Conservation (phyloP, 805 yeast genomes). For the Zygotorulaspora florentina region DNA sequence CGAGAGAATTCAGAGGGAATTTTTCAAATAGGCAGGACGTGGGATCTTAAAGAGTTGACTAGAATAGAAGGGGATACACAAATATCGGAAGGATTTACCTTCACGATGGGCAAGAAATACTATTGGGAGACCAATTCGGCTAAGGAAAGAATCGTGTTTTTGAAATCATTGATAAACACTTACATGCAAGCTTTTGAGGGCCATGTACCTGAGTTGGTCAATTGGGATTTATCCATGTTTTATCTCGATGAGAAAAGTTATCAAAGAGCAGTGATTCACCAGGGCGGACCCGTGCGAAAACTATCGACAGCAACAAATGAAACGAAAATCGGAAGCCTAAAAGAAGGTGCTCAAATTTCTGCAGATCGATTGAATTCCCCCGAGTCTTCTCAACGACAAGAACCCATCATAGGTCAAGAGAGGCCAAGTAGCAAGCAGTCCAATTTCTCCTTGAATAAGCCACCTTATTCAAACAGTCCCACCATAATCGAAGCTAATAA, state of each 20-base stretch:
- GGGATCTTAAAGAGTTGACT: conserved; percentile 74
- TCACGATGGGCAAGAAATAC: conserved; percentile 69
- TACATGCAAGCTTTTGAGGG: conserved; percentile 56
- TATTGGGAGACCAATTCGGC: conserved; percentile 72
- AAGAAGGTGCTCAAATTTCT: neutral
- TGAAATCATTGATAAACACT: conserved; percentile 48
- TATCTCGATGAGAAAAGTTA: conserved; percentile 39
- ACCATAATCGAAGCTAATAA: conserved; percentile 21
- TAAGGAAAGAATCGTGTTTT: conserved; percentile 56
- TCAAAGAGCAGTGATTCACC: conserved; percentile 29
- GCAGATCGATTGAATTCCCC: neutral
- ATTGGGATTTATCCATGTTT: conserved; percentile 46
- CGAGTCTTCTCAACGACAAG: neutral
- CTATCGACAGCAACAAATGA: neutral
- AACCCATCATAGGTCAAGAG: neutral
- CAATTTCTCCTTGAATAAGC: conserved; percentile 15
- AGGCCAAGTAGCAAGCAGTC: neutral
- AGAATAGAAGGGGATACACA: conserved; percentile 50
- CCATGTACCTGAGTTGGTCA: conserved; percentile 47
- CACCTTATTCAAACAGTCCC: conserved; percentile 25
- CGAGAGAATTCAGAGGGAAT: conserved; percentile 69
- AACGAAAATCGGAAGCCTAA: neutral
- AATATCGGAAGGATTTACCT: conserved; percentile 52
- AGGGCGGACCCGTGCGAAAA: neutral
- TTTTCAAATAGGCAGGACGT: conserved; percentile 87